Base-by-base conservation (phyloP, 495 filamentous ascomycete species). In the Penicilliopsis zonata region DNA sequence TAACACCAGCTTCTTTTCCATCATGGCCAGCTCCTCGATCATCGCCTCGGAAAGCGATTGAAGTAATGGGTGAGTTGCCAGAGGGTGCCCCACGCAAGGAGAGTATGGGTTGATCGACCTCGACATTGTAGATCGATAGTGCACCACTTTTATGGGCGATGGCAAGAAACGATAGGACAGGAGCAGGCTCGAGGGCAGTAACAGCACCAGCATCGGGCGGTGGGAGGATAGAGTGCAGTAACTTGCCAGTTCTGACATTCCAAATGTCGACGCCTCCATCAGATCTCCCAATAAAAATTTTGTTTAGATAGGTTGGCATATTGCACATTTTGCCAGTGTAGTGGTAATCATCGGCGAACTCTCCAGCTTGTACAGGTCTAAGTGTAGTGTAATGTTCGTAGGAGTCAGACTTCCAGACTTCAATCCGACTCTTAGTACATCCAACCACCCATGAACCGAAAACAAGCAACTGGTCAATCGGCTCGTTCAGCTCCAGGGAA, bases 241-340 rank as follows among this genome's bases (percentile, higher is more conserved):
- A 65, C 47, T 86, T 92, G 12, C 83, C 85, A 13, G 80, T 88
- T 49, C 78, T 86, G 33, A 96, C 57, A 49, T 99, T 99, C 92
- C 92, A 96, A 33, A 99, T 87, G 48, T 96, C 88, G 13, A 95
- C 72, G 50, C 70, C 74, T n/a, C 92, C 90, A 49, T 95, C 85
- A 36, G 64, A 67, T 37, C 83, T 74, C 4, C 85, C 90, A 20
- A 81, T 78, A 34, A 96, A 82, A 18, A 99, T 67, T 56, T 99
- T 99, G 64, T 96, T 99, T 15, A 96, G 58, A 54, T 80, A 96
- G 1, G 88, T 94, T 9, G 86, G 84, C 79, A 94, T 81, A 46
- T 70, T 87, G 48, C 68, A 75, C 28, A 93, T 66, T 19, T 74
- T 67, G 5, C 81, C 79, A 0, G 79, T 82, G 14, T 90, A 67